Evolutionary conservation across 2,329 filamentous ascomycete genomes (phyloP).

Genomic region (Parascedosporium putredinis): DNA sequence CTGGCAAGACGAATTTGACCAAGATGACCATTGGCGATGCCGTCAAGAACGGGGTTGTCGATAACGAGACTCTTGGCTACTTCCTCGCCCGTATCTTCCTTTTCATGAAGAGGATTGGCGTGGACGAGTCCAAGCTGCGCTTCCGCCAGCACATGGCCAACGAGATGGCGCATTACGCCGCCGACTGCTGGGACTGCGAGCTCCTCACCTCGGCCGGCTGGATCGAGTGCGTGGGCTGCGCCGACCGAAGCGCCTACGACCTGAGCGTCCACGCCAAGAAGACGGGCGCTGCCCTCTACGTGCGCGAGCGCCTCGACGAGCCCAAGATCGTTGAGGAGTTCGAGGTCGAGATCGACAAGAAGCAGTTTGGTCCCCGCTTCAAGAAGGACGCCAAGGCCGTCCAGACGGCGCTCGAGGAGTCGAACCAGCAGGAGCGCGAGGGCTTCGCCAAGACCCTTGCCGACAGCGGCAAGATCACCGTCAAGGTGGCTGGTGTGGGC

Average conservation of each 20-base stretch:
- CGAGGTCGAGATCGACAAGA: constrained; percentile 81
- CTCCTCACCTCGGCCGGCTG: constrained; percentile 85
- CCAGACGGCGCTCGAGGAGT: constrained; percentile 64
- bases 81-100: constrained; percentile 89
- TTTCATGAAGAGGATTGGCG: constrained; percentile 80
- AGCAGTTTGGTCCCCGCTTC: constrained; percentile 90
- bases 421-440: constrained; percentile 73
- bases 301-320: constrained; percentile 69
- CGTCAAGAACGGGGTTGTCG: constrained; percentile 70
- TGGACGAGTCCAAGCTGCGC: constrained; percentile 78
- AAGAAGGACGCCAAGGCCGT: constrained; percentile 89
- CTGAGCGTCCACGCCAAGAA: constrained; percentile 85
- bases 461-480: constrained; percentile 61
- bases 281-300: constrained; percentile 76
- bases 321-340: constrained; percentile 78
- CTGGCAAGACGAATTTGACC: constrained; percentile 68
- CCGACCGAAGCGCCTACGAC: constrained; percentile 91
- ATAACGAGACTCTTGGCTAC: constrained; percentile 97
- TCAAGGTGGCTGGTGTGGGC: constrained; percentile 59
- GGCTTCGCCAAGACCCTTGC: constrained; percentile 65
- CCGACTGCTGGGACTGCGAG: constrained; percentile 97
- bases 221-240: constrained; percentile 97
- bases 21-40: constrained; percentile 76
- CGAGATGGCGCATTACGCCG: constrained; percentile 78
- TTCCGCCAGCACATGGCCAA: constrained; percentile 93